Conservation (phyloP, 2,329 filamentous ascomycete genomes). For the Helminthosporium solani region DNA sequence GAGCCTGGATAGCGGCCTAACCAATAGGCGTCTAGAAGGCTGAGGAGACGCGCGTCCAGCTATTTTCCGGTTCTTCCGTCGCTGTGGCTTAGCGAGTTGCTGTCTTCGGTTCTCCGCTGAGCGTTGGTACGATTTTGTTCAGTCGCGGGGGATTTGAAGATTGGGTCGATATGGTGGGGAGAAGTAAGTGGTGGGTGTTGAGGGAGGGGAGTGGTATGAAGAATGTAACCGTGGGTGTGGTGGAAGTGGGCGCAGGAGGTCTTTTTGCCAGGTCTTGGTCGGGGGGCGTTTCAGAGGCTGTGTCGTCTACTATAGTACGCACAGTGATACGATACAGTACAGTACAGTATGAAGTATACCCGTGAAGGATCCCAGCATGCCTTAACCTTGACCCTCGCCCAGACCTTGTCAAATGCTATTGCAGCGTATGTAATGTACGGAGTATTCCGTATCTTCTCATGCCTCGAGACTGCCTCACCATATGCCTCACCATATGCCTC, state of each 20-base stretch:
- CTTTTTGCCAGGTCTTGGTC: conserved; percentile 27
- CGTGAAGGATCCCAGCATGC: not conserved
- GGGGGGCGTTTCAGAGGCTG: conserved; percentile 26
- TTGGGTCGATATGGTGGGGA: too few species aligned
- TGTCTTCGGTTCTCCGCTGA: conserved; percentile 5
- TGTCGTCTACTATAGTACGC: not conserved
- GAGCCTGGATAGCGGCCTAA: conserved; percentile 13
- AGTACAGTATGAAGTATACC: not conserved
- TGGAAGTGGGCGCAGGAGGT: conserved; percentile 13
- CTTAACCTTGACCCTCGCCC: not conserved
- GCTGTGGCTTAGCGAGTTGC: conserved; percentile 29
- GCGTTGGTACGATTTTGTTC: not conserved
- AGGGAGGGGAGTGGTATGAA: not conserved
- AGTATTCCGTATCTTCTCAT: too few species aligned
- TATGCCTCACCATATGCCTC: not conserved
- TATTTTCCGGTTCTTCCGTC: conserved; percentile 32
- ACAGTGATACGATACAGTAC: not conserved
- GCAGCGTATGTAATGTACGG: too few species aligned
- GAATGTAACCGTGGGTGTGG: conserved; percentile 2
- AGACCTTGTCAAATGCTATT: not conserved
- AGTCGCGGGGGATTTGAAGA: too few species aligned
- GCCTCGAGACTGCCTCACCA: too few species aligned
- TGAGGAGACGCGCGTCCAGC: conserved; percentile 38
- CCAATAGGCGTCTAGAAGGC: conserved; percentile 24
- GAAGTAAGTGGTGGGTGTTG: not conserved